phyloP scores from a whole-genome alignment of 352 stramenopile species.

The Thalassiosira oceanica region DNA sequence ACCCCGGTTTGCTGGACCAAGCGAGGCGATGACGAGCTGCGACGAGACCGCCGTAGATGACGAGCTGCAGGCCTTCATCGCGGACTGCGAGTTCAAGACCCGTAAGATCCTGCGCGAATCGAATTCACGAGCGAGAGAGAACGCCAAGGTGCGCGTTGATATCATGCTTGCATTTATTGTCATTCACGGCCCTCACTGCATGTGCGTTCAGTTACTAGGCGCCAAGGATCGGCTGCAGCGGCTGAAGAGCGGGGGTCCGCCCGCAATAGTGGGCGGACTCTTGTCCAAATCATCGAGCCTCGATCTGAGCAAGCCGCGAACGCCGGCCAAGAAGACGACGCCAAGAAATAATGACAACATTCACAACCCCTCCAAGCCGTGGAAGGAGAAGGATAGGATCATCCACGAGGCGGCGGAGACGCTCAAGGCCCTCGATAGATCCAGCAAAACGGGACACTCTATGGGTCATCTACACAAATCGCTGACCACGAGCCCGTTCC shows the following conservation, averaged over 20 bases:
- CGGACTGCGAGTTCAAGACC: conserved; percentile 49
- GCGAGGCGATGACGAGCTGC: too few relatives aligned
- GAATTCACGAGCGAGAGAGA: conserved; percentile 40
- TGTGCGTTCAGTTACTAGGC: too few relatives aligned
- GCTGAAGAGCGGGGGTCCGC: conserved; percentile 18
- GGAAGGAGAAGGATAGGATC: conserved; percentile 46
- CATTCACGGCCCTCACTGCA: too few relatives aligned
- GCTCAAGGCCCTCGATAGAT: conserved; percentile 35
- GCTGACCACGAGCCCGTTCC: conserved; percentile 36
- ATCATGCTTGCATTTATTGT: too few relatives aligned
- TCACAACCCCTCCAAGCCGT: conserved; percentile 23
- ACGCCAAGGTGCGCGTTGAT: conserved; percentile 9
- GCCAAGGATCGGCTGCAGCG: conserved; percentile 39
- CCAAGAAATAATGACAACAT: conserved; percentile 1
- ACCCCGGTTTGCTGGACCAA: too few relatives aligned
- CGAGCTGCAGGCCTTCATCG: conserved; percentile 41
- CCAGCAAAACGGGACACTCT: conserved; percentile 3
- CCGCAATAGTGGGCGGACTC: too few relatives aligned
- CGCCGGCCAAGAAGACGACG: background rate
- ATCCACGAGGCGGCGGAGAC: conserved; percentile 45
- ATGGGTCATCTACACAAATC: conserved; percentile 15
- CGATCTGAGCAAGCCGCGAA: conserved; percentile 6
- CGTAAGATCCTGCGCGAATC: conserved; percentile 48
- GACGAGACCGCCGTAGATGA: too few relatives aligned
- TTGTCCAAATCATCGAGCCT: conserved; percentile 3